Conservation (phyloP, 2,329 filamentous ascomycete species). For the Fusarium sp. region DNA sequence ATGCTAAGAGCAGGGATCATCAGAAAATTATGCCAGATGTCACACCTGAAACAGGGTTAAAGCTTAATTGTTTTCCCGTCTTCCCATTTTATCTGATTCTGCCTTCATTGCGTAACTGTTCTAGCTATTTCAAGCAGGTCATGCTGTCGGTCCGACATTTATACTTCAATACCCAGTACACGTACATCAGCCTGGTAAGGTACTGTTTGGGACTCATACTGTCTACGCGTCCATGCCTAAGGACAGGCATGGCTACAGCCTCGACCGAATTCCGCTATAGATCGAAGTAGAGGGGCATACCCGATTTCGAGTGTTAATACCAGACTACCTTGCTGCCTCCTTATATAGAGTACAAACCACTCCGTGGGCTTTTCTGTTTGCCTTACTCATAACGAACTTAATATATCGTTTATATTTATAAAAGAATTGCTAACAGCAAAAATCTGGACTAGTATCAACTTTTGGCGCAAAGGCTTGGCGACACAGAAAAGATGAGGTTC, state of each 20-base stretch:
- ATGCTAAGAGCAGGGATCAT: no score
- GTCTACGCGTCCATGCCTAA: neutral
- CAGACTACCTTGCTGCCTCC: neutral
- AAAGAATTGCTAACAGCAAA: no score
- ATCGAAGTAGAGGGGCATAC: neutral
- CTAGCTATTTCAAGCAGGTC: neutral
- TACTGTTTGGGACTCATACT: neutral
- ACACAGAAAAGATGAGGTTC: rapidly evolving
- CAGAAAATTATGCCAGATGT: neutral
- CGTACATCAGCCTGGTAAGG: neutral
- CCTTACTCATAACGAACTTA: neutral
- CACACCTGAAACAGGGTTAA: neutral
- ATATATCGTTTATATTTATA: no score
- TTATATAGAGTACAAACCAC: no score
- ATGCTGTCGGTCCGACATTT: neutral
- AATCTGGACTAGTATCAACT: no score
- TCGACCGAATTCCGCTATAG: rapidly evolving
- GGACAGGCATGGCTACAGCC: rapidly evolving
- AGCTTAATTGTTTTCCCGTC: neutral
- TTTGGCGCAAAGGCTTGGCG: no score
- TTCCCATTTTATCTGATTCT: neutral
- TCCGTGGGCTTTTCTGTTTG: neutral
- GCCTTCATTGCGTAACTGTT: neutral
- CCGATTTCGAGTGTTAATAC: no score
- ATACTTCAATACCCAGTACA: neutral